Evolutionary conservation across 75 land plant species (phyloP), one percentile per base, ranked within the genome.

Genomic region (Sequoiadendron giganteum): DNA sequence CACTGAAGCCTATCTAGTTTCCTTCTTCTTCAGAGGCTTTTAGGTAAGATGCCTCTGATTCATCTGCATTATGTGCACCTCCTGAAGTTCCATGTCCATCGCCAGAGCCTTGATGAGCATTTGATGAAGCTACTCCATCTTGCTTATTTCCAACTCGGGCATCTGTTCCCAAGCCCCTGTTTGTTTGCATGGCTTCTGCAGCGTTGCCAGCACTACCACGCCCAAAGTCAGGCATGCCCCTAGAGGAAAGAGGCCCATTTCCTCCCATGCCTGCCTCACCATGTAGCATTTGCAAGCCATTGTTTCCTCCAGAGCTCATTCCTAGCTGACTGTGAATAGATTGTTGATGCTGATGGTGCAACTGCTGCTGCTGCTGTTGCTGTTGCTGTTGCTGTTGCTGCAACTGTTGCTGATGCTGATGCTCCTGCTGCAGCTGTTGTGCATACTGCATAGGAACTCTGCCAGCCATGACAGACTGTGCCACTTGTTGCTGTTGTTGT

Each of bases 271-370:
- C 65, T 36, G 52, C 49, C 77, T 85, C 90, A 85, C 25, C 39
- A 38, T 56, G 65, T 56, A 89, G 52, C 76, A 83, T 82, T 38
- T 83, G 90, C 32, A 90, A 65, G 52, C 90, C 90, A 65, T 89
- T 89, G 61, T 87, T 86, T 18, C 76, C 89, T 18, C 89, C 89
- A 34, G 61, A 36, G 45, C 52, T 89, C 48, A 89, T 87, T 43
- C 89, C 89, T n/a, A 80, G 89, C 49, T 87, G 89, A 38, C 56
- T 83, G 32, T 81, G 89, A 21, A 87, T 36, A 48, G 87, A 42
- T 88, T 89, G 89, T 3, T 89, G 89, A 28, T 88, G 89, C 89
- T 89, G 90, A 6, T 87, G 89, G 3, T 68, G 82, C 89, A 68
- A 43, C 54, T 75, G 83, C 56, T 87, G 89, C 80, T 89, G 84